These are phyloP conservation scores for Mrakiaceae sp. DNA, from an alignment of 1,284 basidiomycete genomes.

Conservation along the genomic window DNA sequence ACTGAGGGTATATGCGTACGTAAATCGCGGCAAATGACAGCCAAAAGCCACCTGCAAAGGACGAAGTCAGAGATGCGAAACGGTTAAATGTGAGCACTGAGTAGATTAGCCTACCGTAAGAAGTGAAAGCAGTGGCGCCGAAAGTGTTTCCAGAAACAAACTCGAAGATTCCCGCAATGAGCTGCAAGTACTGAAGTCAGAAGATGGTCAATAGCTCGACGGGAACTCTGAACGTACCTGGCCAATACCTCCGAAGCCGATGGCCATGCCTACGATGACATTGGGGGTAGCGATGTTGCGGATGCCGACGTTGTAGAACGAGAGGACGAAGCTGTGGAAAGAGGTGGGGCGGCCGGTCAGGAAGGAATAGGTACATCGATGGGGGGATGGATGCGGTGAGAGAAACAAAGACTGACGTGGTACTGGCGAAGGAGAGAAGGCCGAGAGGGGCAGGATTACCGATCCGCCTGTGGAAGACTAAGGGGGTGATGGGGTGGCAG, in stretches of 20 bases:
- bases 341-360: background rate
- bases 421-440: conserved; percentile 30
- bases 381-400: conserved; percentile 16
- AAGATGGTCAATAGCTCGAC: background rate
- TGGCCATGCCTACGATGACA: conserved; percentile 54
- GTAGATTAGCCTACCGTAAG: conserved; percentile 44
- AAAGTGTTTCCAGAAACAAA: conserved; percentile 44
- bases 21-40: conserved; percentile 49
- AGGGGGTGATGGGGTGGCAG: background rate
- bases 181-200: background rate
- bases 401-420: conserved; percentile 29
- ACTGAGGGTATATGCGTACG: background rate
- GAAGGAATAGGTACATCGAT: background rate
- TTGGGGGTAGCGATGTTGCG: conserved; percentile 29
- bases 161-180: background rate
- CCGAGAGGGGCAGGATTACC: conserved; percentile 41
- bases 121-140: conserved; percentile 57
- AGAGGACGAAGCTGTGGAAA: background rate
- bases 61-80: conserved; percentile 56
- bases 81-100: conserved; percentile 40
- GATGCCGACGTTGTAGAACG: conserved; percentile 18
- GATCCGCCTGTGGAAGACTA: conserved; percentile 28
- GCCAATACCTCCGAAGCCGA: conserved; percentile 68
- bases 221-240: conserved; percentile 35
- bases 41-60: conserved; percentile 75